Conservation (phyloP, 2,329 filamentous ascomycete genomes). For the Aspergillus sp. region DNA sequence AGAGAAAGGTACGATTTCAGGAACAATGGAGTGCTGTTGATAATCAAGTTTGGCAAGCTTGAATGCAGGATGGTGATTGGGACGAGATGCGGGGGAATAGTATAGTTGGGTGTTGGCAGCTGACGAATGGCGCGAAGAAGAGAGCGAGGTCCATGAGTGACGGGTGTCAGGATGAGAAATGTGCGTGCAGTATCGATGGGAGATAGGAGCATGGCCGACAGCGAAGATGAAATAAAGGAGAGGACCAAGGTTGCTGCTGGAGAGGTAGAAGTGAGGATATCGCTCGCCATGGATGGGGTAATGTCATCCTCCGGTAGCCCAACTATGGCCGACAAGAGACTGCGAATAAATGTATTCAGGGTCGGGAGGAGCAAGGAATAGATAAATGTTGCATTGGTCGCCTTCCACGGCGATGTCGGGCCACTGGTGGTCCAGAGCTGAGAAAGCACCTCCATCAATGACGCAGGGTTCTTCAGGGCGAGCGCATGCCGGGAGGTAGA, state of each 20-base stretch:
- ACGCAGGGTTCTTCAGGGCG: slow-evolving; percentile 71
- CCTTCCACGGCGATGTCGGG: slow-evolving; percentile 90
- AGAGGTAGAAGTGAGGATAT: slow-evolving; percentile 78
- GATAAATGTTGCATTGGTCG: slow-evolving; percentile 87
- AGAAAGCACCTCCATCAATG: slow-evolving; percentile 80
- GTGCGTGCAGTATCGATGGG: slow-evolving; percentile 91
- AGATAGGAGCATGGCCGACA: slow-evolving; percentile 77
- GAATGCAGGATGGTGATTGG: slow-evolving; percentile 86
- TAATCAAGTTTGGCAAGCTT: slow-evolving; percentile 78
- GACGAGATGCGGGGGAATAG: slow-evolving; percentile 69
- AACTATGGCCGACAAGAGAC: slow-evolving; percentile 83
- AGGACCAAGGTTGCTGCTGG: slow-evolving; percentile 80
- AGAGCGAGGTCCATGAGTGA: slow-evolving; percentile 70
- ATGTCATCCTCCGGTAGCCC: slow-evolving; percentile 79
- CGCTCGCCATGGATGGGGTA: slow-evolving; percentile 56
- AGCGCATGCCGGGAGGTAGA: slow-evolving; percentile 60
- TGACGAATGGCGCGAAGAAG: slow-evolving; percentile 75
- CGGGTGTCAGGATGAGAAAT: slow-evolving; percentile 78
- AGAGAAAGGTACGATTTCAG: slow-evolving; percentile 82
- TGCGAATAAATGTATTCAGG: slow-evolving; percentile 87
- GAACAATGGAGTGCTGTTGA: slow-evolving; percentile 78
- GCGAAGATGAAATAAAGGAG: slow-evolving; percentile 61
- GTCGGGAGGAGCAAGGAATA: slow-evolving; percentile 85
- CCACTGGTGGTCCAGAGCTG: slow-evolving; percentile 89
- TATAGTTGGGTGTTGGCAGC: slow-evolving; percentile 69